phyloP scores from a whole-genome alignment of 129 eudicot species.

The Scalesia atractyloides region DNA sequence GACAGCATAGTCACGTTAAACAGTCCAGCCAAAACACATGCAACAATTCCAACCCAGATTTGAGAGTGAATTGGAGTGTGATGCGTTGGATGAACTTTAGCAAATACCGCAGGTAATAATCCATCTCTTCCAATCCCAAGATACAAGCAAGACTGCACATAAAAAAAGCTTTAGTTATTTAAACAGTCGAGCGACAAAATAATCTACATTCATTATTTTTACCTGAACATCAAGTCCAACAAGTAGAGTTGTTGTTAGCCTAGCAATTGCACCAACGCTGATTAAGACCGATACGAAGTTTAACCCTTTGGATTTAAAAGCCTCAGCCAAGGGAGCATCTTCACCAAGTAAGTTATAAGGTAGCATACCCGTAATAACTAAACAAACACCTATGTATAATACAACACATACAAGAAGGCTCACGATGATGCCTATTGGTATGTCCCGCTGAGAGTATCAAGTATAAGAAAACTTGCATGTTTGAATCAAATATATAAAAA shows the following conservation, averaged over 20 bases:
- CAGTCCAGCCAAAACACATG: constrained; percentile 70
- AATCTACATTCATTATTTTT: background rate
- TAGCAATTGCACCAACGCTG: constrained; percentile 97
- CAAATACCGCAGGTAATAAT: constrained; percentile 75
- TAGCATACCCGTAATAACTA: constrained; percentile 97
- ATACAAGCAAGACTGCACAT: constrained; percentile 81
- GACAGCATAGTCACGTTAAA: constrained; percentile 80
- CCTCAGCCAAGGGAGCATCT: constrained; percentile 96
- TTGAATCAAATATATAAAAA: background rate
- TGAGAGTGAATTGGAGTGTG: constrained; percentile 96
- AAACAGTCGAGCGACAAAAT: background rate
- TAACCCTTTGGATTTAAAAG: constrained; percentile 85
- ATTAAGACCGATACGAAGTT: constrained; percentile 73
- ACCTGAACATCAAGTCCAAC: constrained; percentile 99
- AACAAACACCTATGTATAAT: constrained; percentile 81
- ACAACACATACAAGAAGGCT: constrained; percentile 83
- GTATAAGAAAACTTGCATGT: constrained; percentile 12
- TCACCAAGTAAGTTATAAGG: constrained; percentile 84
- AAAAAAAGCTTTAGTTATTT: constrained; percentile 9
- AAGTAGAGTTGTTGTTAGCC: constrained; percentile 91
- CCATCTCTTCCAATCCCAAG: constrained; percentile 99
- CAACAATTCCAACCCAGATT: constrained; percentile 97
- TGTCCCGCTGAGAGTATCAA: constrained; percentile 64
- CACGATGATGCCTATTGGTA: constrained; percentile 91
- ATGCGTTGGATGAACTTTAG: constrained; percentile 75